A percentile compares a stretch with the other conserved stretches of the same genome.
phyloP scores from a whole-genome alignment of 208 protist species.

The Crithidia expoeki region DNA sequence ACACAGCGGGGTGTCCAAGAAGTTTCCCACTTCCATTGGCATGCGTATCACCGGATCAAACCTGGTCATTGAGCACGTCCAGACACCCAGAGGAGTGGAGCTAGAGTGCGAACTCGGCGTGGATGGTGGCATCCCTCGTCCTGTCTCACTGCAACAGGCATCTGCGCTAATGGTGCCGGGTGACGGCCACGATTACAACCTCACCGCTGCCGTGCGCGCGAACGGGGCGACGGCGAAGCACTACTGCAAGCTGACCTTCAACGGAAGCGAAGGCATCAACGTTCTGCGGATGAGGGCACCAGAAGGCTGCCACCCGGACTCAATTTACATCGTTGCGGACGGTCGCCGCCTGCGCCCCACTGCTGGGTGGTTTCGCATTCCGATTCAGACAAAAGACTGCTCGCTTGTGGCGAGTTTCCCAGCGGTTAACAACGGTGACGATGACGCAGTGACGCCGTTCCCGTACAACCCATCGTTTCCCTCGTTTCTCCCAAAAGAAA shows the following conservation, averaged over 20 bases:
- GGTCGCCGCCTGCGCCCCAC: conserved; percentile 48
- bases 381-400: conserved; percentile 66
- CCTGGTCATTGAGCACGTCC: conserved; percentile 77
- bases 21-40: conserved; percentile 50
- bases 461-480: not conserved
- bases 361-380: conserved; percentile 69
- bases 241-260: conserved; percentile 73
- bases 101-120: conserved; percentile 77
- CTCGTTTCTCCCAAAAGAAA: not conserved
- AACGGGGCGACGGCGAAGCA: conserved; percentile 45
- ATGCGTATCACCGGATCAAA: conserved; percentile 77
- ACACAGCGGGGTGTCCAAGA: conserved; percentile 58
- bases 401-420: conserved; percentile 40
- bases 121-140: conserved; percentile 49
- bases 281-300: conserved; percentile 67
- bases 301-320: conserved; percentile 29
- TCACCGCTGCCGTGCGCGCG: conserved; percentile 60
- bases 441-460: not conserved
- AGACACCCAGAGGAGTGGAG: conserved; percentile 44
- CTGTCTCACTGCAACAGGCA: conserved; percentile 49
- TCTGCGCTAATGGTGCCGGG: conserved; percentile 63
- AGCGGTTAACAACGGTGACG: not conserved
- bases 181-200: conserved; percentile 77
- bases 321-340: conserved; percentile 61
- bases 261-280: conserved; percentile 65